phyloP scores from a whole-genome alignment of 495 filamentous ascomycete genomes.

The Podospora bellae-mahoneyi region DNA sequence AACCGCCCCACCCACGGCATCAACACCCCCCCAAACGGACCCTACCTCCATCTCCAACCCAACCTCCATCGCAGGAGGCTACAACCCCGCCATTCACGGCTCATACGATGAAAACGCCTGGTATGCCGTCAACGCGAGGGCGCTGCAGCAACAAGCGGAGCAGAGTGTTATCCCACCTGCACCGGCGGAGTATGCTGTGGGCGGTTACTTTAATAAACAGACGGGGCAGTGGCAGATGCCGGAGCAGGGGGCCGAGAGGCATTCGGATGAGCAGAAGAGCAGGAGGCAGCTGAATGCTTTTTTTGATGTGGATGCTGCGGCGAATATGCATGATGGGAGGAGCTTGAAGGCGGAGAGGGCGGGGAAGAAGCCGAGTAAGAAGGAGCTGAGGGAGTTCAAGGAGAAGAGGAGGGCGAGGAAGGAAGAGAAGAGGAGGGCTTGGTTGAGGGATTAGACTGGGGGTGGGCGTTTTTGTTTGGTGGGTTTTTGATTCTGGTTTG shows the following conservation, averaged over 20 bases:
- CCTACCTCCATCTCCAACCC: constrained; percentile 28
- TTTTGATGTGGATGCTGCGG: constrained; percentile 97
- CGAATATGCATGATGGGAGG: constrained; percentile 86
- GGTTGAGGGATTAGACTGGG: constrained; percentile 69
- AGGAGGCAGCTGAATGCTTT: constrained; percentile 87
- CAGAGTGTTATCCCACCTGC: constrained; percentile 56
- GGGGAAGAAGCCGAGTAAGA: constrained; percentile 81
- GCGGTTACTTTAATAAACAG: constrained; percentile 84
- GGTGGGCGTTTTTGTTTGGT: not conserved
- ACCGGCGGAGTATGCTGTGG: constrained; percentile 57
- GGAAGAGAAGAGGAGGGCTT: constrained; percentile 90
- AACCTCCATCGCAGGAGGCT: constrained; percentile 57
- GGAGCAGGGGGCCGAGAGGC: constrained; percentile 51
- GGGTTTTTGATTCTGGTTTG: constrained; percentile 6
- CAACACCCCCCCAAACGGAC: constrained; percentile 31
- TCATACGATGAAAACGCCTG: constrained; percentile 91
- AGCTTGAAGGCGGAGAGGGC: constrained; percentile 88
- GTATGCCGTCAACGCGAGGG: constrained; percentile 64
- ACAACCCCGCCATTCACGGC: constrained; percentile 94
- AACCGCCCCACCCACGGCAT: constrained; percentile 14
- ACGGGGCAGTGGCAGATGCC: constrained; percentile 82
- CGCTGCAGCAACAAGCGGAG: constrained; percentile 19
- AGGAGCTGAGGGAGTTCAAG: constrained; percentile 72
- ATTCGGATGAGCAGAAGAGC: constrained; percentile 87
- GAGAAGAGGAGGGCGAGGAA: constrained; percentile 74